These are phyloP conservation scores for Dorcoceras hygrometricum DNA, from an alignment of 257 asterid species.

Conservation along the genomic window DNA sequence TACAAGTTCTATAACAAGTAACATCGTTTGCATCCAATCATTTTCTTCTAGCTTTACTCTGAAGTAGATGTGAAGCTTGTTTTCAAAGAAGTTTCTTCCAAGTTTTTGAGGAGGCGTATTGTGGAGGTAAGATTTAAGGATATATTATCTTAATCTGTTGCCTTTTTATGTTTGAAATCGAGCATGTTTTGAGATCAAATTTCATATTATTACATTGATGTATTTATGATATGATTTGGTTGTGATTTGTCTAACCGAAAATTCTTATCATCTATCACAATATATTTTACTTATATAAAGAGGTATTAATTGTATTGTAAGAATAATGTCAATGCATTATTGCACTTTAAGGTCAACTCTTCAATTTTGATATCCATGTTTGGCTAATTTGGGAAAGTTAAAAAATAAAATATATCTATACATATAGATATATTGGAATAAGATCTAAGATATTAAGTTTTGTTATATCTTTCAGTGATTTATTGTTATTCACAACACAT, in stretches of 20 bases:
- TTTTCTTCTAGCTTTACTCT: constrained; percentile 55
- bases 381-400: not conserved
- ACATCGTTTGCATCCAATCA: not conserved
- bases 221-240: not conserved
- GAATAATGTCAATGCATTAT: not conserved
- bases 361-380: not conserved
- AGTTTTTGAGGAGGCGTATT: constrained; percentile 75
- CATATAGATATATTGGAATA: too few species aligned
- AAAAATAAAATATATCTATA: too few species aligned
- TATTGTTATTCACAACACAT: not conserved
- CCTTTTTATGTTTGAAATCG: not conserved
- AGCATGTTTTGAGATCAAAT: not conserved
- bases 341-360: not conserved
- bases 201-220: not conserved
- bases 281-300: not conserved
- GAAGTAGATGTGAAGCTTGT: constrained; percentile 97
- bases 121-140: constrained; percentile 65
- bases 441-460: too few species aligned
- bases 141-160: constrained; percentile 12
- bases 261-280: not conserved
- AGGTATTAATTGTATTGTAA: not conserved
- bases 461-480: not conserved
- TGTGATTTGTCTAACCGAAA: not conserved
- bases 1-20: constrained; percentile 2
- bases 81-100: constrained; percentile 83